Evolutionary conservation across 2,329 filamentous ascomycete genomes (phyloP).

Genomic region (Aaosphaeria arxii): DNA sequence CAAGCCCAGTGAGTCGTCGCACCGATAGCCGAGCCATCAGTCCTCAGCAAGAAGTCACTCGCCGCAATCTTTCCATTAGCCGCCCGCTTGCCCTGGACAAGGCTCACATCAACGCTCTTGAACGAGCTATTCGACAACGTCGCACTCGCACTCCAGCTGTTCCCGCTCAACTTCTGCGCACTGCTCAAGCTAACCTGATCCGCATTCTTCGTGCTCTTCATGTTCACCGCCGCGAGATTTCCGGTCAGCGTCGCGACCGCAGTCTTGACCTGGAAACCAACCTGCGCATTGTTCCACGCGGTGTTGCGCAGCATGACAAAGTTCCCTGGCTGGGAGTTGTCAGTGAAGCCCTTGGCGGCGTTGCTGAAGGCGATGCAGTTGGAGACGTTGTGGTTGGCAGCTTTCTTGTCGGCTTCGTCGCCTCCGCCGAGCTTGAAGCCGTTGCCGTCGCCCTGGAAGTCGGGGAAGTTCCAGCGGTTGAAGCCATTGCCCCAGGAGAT

Average conservation of each 20-base stretch:
- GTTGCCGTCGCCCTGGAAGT: constrained; percentile 48
- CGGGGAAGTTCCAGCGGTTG: constrained; percentile 44
- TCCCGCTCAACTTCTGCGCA: constrained; percentile 30
- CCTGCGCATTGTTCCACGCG: constrained; percentile 46
- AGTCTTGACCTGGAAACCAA: constrained; percentile 39
- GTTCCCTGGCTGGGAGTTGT: constrained; percentile 45
- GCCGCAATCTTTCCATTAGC: constrained; percentile 39
- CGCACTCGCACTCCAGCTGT: constrained; percentile 42
- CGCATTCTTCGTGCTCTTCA: constrained; percentile 12
- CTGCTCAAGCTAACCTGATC: constrained; percentile 16
- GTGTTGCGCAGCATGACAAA: constrained; percentile 44
- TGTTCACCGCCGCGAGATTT: constrained; percentile 41
- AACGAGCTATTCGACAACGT: constrained; percentile 40
- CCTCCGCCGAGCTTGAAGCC: constrained; percentile 48
- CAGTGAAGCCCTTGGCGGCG: constrained; percentile 46
- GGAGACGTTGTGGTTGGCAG: constrained; percentile 44
- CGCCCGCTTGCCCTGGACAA: constrained; percentile 20
- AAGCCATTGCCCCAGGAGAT: constrained; percentile 48
- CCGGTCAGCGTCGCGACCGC: constrained; percentile 35
- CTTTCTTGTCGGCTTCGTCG: constrained; percentile 25
- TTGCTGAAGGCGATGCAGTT: constrained; percentile 49
- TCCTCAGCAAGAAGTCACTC: constrained; percentile 44
- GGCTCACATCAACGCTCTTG: neutral
- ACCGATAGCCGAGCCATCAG: constrained; percentile 36
- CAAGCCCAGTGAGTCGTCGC: constrained; percentile 32